Evolutionary conservation across 495 filamentous ascomycete species (phyloP).

Genomic region (Lophiostoma macrostomum): DNA sequence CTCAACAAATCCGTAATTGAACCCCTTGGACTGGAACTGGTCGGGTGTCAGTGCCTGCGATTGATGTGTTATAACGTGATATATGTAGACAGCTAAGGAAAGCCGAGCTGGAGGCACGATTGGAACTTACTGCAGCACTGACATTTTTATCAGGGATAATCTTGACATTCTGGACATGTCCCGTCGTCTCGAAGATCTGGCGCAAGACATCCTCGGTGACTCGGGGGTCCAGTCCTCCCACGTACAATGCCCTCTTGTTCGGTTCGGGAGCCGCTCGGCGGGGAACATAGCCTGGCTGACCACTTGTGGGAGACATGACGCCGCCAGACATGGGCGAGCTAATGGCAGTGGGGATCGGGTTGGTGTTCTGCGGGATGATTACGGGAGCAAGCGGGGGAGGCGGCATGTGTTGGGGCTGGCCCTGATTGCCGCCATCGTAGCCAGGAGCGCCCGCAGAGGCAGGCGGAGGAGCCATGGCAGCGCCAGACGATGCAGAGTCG

Average conservation of each 20-base stretch:
- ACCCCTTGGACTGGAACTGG: constrained; percentile 81
- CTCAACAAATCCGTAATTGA: constrained; percentile 99
- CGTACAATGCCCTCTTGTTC: constrained; percentile 96
- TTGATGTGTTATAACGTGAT: too few species aligned
- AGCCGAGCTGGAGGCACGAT: not conserved
- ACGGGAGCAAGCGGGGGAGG: constrained; percentile 85
- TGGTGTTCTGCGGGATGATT: constrained; percentile 93
- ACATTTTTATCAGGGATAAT: constrained; percentile 99
- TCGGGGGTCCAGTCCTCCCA: constrained; percentile 89
- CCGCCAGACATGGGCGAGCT: constrained; percentile 48
- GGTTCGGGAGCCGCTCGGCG: constrained; percentile 95
- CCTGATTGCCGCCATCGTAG: constrained; percentile 36
- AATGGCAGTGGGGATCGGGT: constrained; percentile 90
- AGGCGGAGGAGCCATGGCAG: constrained; percentile 34
- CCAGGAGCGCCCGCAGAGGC: constrained; percentile 37
- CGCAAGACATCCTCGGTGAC: constrained; percentile 95
- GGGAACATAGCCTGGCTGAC: constrained; percentile 22
- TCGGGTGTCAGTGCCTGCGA: too few species aligned
- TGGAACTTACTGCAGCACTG: constrained; percentile 40
- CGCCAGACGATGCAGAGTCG: constrained; percentile 22
- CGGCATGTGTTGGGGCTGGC: constrained; percentile 68
- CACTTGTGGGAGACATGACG: constrained; percentile 67
- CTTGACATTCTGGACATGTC: constrained; percentile 97
- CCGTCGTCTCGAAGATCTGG: constrained; percentile 98
- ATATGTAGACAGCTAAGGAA: too few species aligned